Evolutionary conservation across 495 filamentous ascomycete genomes (phyloP).

Genomic region (Oidiodendron maius): DNA sequence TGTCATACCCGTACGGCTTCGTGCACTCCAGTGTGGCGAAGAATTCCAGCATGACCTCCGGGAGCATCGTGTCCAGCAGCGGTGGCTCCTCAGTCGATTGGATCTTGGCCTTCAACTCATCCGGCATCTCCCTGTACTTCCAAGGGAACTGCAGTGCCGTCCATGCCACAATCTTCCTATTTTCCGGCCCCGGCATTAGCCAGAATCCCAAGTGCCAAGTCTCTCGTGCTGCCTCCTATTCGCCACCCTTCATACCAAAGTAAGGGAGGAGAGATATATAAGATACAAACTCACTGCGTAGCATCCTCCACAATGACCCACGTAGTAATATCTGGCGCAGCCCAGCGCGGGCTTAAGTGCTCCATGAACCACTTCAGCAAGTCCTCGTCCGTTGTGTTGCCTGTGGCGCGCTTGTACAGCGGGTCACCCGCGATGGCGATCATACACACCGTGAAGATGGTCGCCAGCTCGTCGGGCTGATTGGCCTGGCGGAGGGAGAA

Average conservation of each 20-base stretch:
- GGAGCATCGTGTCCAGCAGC: constrained; percentile 1
- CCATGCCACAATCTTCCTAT: constrained; percentile 12
- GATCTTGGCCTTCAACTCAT: neutral
- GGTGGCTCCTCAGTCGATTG: constrained; percentile 1
- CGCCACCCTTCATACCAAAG: neutral
- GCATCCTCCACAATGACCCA: constrained; percentile 6
- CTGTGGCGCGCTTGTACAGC: neutral
- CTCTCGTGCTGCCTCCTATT: neutral
- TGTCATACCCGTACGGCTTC: constrained; percentile 8
- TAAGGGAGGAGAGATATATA: too few relatives aligned
- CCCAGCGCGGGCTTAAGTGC: neutral
- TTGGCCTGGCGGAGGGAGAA: constrained; percentile 5
- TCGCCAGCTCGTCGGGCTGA: constrained; percentile 1
- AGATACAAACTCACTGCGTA: too few relatives aligned
- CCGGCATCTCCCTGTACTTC: constrained; percentile 2
- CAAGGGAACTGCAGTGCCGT: constrained; percentile 12
- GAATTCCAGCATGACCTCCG: neutral
- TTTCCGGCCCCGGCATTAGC: too few relatives aligned
- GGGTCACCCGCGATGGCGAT: constrained; percentile 3
- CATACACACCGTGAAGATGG: constrained; percentile 2
- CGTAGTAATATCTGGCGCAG: constrained; percentile 10
- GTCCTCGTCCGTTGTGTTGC: neutral
- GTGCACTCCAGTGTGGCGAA: neutral
- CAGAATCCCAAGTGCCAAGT: neutral
- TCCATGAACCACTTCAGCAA: constrained; percentile 3